Evolutionary conservation across 495 filamentous ascomycete species (phyloP), one percentile per base, ranked within the genome.

Genomic region (Talaromyces liani): DNA sequence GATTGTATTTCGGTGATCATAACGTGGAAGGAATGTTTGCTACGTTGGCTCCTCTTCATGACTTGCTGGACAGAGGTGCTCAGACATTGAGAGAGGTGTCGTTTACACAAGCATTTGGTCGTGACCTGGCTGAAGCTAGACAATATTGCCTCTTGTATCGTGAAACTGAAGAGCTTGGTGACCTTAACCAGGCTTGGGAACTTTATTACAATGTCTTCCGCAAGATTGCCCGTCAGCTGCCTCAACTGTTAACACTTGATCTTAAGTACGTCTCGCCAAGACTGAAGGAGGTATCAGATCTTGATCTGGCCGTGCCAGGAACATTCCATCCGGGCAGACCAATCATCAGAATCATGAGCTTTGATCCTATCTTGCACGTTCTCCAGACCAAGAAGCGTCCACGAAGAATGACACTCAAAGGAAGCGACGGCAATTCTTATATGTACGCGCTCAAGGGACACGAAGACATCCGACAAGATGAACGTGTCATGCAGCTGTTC

Each of bases 401-500:
- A 4, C 83, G 94, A 59, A 93, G 93, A 72, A 84, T 98, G 67
- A 92, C 87, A 53, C 85, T 95, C 63, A 87, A 87, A 70, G 94
- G 93, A 36, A 94, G 88, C 68, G 95, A 97, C 69, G 94, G 93
- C 62, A 85, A 78, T 56, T 80, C 84, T 12, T 96, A 98, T 77
- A 87, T 90, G 58, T 96, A 96, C 77, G 69, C 86, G 24, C 82
- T 99, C 69, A 99, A 99, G 77, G 94, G 94, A 9, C 95, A 98
- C 68, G 94, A 99, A 77, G 94, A 99, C 79, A 97, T 97, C 66
- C 85, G 94, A 63, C 94, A 99, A 76, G 94, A 99, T 70, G 94
- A 99, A 72, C 88, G 94, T 77, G 93, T 98, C 61, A 99, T 99
- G 94, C 94, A 99, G 73, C 84, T 99, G 16, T 98, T 99, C 68